These are phyloP conservation scores for Penicillium sp. DNA, from an alignment of 2,329 filamentous ascomycete species.

Conservation along the genomic window DNA sequence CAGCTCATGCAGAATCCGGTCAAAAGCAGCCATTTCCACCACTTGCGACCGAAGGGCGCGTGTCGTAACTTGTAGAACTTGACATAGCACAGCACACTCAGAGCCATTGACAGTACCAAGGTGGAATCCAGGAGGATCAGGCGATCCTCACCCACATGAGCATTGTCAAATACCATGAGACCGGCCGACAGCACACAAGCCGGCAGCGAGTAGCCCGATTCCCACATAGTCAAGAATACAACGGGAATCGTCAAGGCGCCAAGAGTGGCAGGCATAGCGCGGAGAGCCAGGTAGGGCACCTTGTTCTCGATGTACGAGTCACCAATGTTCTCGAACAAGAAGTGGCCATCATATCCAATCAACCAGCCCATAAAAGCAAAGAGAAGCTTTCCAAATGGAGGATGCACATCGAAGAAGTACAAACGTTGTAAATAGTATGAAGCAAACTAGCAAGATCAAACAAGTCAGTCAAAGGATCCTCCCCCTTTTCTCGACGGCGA, in stretches of 20 bases:
- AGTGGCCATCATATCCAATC: constrained; percentile 92
- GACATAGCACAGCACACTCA: constrained; percentile 89
- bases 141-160: constrained; percentile 92
- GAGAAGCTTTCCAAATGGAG: constrained; percentile 94
- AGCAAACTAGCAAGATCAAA: constrained; percentile 39
- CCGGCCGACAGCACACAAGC: constrained; percentile 82
- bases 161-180: constrained; percentile 91
- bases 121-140: constrained; percentile 93
- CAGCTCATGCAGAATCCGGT: constrained; percentile 93
- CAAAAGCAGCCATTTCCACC: constrained; percentile 99
- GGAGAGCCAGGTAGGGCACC: constrained; percentile 94
- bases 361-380: constrained; percentile 97
- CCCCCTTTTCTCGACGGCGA: constrained; percentile 3
- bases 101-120: constrained; percentile 90
- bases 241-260: constrained; percentile 91
- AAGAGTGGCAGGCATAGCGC: constrained; percentile 84
- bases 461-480: constrained; percentile 13
- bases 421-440: constrained; percentile 86
- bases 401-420: constrained; percentile 99
- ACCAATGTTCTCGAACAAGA: constrained; percentile 98
- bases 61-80: constrained; percentile 97
- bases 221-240: constrained; percentile 98
- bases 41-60: constrained; percentile 83
- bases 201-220: constrained; percentile 93
- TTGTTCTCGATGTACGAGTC: constrained; percentile 97